phyloP scores from a whole-genome alignment of 345 rosid genomes.

The Citrus medica region DNA sequence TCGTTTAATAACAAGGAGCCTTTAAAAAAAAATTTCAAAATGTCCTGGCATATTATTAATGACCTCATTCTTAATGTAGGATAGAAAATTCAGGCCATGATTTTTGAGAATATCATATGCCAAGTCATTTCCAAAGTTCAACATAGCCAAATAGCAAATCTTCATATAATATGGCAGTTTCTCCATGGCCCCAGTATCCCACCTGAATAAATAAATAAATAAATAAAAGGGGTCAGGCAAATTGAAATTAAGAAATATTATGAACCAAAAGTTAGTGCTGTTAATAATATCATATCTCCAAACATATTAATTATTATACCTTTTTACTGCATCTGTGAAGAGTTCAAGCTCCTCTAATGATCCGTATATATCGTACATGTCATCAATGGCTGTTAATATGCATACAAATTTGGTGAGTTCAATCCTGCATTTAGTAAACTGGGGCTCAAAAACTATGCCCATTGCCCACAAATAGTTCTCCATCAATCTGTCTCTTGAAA shows the following conservation, averaged over 20 bases:
- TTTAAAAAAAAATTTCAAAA: too few relatives aligned
- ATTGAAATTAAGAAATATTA: not conserved
- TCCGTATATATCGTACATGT: constrained; percentile 21
- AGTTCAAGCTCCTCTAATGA: constrained; percentile 17
- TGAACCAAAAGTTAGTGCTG: not conserved
- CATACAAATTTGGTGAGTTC: constrained; percentile 5
- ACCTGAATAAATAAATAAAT: not conserved
- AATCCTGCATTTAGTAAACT: constrained; percentile 13
- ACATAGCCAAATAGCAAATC: constrained; percentile 7
- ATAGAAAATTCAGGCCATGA: not conserved
- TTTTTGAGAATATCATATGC: not conserved
- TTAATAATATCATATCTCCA: not conserved
- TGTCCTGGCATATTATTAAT: too few relatives aligned
- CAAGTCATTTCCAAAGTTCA: not conserved
- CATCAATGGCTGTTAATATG: constrained; percentile 18
- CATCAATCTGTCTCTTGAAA: constrained; percentile 12
- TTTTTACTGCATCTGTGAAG: constrained; percentile 10
- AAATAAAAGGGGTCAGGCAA: not conserved
- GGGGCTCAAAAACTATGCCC: constrained; percentile 10
- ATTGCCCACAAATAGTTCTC: constrained; percentile 24
- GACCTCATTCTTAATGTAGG: not conserved
- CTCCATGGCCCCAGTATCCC: not conserved
- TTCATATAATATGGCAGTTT: constrained; percentile 1
- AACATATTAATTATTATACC: not conserved
- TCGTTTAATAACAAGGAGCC: too few relatives aligned